phyloP scores from a whole-genome alignment of 1,284 basidiomycete species.

The Phylloboletellus chloephorus region DNA sequence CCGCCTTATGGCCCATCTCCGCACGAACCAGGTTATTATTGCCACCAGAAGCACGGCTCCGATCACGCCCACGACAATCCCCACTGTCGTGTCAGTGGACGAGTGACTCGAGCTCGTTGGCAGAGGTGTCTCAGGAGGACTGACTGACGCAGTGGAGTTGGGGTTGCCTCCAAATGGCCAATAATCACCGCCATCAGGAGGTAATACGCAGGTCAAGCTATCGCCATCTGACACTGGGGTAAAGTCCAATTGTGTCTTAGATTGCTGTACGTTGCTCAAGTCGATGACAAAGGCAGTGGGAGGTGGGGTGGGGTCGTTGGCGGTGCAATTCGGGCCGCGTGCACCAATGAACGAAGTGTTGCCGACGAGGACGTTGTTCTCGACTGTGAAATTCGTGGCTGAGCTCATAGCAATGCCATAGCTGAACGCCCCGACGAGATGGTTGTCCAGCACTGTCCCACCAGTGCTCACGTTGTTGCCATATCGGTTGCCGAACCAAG shows the following conservation, averaged over 20 bases:
- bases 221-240: slow-evolving; percentile 47
- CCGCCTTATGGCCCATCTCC: slow-evolving; percentile 41
- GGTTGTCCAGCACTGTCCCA: slow-evolving; percentile 61
- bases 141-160: slow-evolving; percentile 16
- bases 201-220: slow-evolving; percentile 58
- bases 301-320: slow-evolving; percentile 43
- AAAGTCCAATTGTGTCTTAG: slow-evolving; percentile 51
- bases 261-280: slow-evolving; percentile 36
- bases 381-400: slow-evolving; percentile 61
- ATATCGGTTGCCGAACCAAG: slow-evolving; percentile 69
- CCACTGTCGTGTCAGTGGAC: slow-evolving; percentile 38
- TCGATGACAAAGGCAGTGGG: slow-evolving; percentile 60
- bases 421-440: slow-evolving; percentile 66
- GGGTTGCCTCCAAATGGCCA: slow-evolving; percentile 67
- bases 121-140: slow-evolving; percentile 12
- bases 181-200: slow-evolving; percentile 61
- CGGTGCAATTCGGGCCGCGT: slow-evolving; percentile 65
- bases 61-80: slow-evolving; percentile 52
- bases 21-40: slow-evolving; percentile 43
- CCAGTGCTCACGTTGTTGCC: slow-evolving; percentile 55
- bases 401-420: slow-evolving; percentile 65
- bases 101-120: slow-evolving; percentile 23
- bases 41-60: slow-evolving; percentile 42
- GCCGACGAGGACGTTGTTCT: slow-evolving; percentile 58
- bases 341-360: slow-evolving; percentile 76